Percentiles rank a stretch among this genome's conserved stretches.
Evolutionary conservation across 1,139 yeast species (phyloP).

Genomic region (Kluyveromyces sp.): DNA sequence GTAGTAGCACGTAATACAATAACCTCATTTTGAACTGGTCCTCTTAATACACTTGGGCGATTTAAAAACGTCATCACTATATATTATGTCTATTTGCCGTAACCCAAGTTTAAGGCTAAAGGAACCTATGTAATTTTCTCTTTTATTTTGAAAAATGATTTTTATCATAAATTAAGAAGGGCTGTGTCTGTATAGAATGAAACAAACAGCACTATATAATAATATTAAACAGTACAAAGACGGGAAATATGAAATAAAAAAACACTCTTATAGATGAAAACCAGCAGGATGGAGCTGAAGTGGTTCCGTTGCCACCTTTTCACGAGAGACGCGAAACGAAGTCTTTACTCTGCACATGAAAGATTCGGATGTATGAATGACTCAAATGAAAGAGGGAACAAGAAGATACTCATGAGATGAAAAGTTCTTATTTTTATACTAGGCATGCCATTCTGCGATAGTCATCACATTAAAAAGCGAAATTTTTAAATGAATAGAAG

Average conservation of each 20-base stretch:
- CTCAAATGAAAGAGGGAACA: too few species aligned
- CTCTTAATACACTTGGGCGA: too few species aligned
- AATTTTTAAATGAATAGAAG: slow-evolving; percentile 4
- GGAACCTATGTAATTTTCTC: neutral
- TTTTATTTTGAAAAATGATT: slow-evolving; percentile 1
- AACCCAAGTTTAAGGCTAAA: neutral
- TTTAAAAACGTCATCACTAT: too few species aligned
- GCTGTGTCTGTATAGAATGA: slow-evolving; percentile 1
- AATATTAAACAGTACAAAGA: slow-evolving; percentile 15
- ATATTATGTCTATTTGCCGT: too few species aligned
- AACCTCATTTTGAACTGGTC: too few species aligned
- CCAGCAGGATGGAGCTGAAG: neutral
- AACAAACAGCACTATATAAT: slow-evolving; percentile 12
- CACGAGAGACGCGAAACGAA: neutral
- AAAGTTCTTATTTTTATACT: neutral
- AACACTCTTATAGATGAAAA: neutral
- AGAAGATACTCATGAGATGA: too few species aligned
- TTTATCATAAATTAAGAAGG: slow-evolving; percentile 4
- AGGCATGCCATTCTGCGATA: neutral
- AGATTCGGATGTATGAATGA: neutral
- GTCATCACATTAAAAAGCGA: neutral
- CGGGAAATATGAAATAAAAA: slow-evolving; percentile 3
- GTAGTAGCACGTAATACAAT: too few species aligned
- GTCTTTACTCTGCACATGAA: slow-evolving; percentile 3
- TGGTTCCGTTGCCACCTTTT: neutral